Evolutionary conservation across 1,284 basidiomycete species (phyloP), one percentile per base, ranked within the genome.

Genomic region (Volvariella volvacea): DNA sequence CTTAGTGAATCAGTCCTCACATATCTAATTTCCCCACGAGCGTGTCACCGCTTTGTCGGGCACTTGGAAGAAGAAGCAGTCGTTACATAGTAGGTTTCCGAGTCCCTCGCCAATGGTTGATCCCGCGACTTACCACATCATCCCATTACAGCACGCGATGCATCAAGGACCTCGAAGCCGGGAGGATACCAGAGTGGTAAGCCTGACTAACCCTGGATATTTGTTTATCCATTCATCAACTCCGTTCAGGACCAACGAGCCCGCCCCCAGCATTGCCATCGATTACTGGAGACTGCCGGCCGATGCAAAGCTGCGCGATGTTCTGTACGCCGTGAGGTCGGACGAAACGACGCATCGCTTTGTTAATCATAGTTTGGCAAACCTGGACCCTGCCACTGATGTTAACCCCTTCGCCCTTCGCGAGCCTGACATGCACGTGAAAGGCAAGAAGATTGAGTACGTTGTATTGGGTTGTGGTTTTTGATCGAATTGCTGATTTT

Each of bases 1-100:
- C 22, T 28, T 40, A 34, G 33, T 12, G 15, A 41, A 40, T 14
- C 40, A 88, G 84, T 89, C 74, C 60, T 92, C 22, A 76, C 83
- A 19, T 96, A 95, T 62, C 62, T 94, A 45, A 52, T 94, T 40
- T 87, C 89, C 0, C 95, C 95, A 0, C 72, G 73, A 45, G 76
- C 80, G 1, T 92, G 89, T 50, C 95, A 98, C 65, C 88, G 95
- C 22, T 98, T 98, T 61, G 94, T 98, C 38, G 95, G 68, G 21
- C 58, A 91, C 57, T 73, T 99, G 7, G 95, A 98, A 59, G 94
- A 98, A 67, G 93, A 98, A 64, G 94, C 94, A 3, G 91, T 95
- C 3, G 50, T 83, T 38, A 96, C 93, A 17, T 95, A 91, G 87
- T 88, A 55, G 47, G 63, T 54, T 1, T 20, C 48, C 15, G 37